Percentiles rank a stretch among this genome's conserved stretches.
These are phyloP conservation scores for Collybiopsis luxurians DNA, from an alignment of 768 basidiomycete species.

Conservation along the genomic window DNA sequence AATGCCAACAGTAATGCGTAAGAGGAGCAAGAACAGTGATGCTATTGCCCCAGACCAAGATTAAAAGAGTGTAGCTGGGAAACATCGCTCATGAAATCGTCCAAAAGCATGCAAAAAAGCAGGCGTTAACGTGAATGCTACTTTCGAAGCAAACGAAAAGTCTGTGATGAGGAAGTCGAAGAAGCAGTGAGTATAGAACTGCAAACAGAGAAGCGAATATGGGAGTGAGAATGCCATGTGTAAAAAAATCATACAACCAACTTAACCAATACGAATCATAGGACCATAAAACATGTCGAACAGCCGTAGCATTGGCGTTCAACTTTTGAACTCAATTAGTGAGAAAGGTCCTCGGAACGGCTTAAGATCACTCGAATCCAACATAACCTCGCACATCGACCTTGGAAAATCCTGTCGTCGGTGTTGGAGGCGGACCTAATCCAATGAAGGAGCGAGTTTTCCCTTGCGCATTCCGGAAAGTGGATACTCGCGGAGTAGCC, in stretches of 20 bases:
- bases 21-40: not conserved
- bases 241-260: not conserved
- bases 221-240: not conserved
- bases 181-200: not conserved
- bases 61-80: constrained; percentile 4
- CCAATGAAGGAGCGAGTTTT: constrained; percentile 75
- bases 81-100: not conserved
- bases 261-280: not conserved
- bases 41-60: constrained; percentile 2
- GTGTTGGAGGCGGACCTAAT: constrained; percentile 61
- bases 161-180: not conserved
- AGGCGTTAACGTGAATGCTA: not conserved
- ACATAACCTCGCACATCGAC: constrained; percentile 85
- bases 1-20: not conserved
- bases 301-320: not conserved
- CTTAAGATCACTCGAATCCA: constrained; percentile 36
- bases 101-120: not conserved
- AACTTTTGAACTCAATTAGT: not conserved
- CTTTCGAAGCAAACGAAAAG: not conserved
- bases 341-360: no score
- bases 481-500: constrained; percentile 66
- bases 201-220: not conserved
- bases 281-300: not conserved
- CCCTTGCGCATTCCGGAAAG: constrained; percentile 56
- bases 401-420: constrained; percentile 79